Conservation (phyloP, 768 basidiomycete genomes). For the Russula virescens region DNA sequence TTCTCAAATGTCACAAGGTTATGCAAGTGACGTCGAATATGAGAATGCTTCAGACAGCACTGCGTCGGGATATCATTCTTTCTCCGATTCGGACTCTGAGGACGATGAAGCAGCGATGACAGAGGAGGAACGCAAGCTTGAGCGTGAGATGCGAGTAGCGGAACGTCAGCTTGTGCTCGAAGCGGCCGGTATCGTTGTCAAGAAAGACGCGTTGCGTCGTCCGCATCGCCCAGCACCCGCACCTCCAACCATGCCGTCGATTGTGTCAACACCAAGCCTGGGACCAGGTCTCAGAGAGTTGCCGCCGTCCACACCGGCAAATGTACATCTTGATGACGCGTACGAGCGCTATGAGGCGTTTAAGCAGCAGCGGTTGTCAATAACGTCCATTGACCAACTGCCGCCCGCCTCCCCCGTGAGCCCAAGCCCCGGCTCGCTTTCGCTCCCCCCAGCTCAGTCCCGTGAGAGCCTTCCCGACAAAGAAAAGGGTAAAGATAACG, state of each 20-base stretch:
- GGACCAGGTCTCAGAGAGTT: conserved; percentile 14
- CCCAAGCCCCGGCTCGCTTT: neutral
- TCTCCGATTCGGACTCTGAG: conserved; percentile 27
- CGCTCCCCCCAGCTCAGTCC: neutral
- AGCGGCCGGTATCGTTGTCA: conserved; percentile 80
- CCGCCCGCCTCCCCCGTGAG: conserved; percentile 17
- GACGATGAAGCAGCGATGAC: conserved; percentile 32
- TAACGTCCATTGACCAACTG: conserved; percentile 51
- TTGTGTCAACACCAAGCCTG: conserved; percentile 26
- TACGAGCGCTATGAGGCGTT: conserved; percentile 88
- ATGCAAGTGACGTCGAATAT: conserved; percentile 22
- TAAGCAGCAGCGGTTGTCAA: conserved; percentile 56
- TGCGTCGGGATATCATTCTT: conserved; percentile 12
- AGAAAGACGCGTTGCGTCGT: conserved; percentile 50
- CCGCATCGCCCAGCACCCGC: conserved; percentile 50
- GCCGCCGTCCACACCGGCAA: conserved; percentile 17
- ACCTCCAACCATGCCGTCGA: conserved; percentile 32
- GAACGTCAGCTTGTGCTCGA: conserved; percentile 82
- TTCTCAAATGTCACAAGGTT: conserved; percentile 22
- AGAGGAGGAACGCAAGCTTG: conserved; percentile 45
- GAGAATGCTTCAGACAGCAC: conserved; percentile 28
- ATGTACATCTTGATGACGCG: conserved; percentile 62
- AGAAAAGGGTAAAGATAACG: conserved; percentile 32
- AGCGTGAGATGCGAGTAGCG: conserved; percentile 55
- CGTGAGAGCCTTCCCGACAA: conserved; percentile 26